phyloP scores from a whole-genome alignment of 2,329 filamentous ascomycete genomes.

The Ascochyta clinopodiicola region DNA sequence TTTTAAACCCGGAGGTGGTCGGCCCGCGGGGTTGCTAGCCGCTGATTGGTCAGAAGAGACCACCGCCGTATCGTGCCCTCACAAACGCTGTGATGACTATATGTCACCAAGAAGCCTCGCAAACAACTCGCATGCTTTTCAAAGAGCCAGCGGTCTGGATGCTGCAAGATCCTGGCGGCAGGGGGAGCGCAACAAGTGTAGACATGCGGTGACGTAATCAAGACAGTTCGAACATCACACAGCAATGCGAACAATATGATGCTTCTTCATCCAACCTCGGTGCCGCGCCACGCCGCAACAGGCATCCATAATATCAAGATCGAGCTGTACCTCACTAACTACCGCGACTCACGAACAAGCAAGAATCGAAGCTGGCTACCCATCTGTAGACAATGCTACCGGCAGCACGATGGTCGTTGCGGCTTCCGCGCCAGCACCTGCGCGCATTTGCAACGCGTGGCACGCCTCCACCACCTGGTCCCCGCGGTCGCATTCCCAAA shows the following conservation, averaged over 20 bases:
- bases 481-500: conserved; percentile 33
- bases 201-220: conserved; percentile 5
- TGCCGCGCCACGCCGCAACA: background rate
- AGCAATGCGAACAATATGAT: conserved; percentile 1
- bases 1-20: conserved; percentile 9
- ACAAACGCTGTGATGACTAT: background rate
- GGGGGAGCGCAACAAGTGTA: background rate
- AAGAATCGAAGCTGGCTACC: too few relatives aligned
- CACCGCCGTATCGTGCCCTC: background rate
- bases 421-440: conserved; percentile 33
- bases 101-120: background rate
- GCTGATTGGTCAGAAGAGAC: conserved; percentile 1
- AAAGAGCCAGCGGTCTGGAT: too few relatives aligned
- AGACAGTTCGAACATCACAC: background rate
- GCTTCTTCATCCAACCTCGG: background rate
- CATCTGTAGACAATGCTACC: conserved; percentile 28
- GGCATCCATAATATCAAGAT: background rate
- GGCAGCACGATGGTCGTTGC: conserved; percentile 34
- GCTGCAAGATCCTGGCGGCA: background rate
- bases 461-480: conserved; percentile 26
- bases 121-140: too few relatives aligned
- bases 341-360: too few relatives aligned
- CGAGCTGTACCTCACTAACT: too few relatives aligned
- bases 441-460: conserved; percentile 33
- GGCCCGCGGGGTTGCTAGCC: conserved; percentile 10